phyloP scores from a whole-genome alignment of 2,329 filamentous ascomycete species.

The Magnaporthiopsis rhizophila region DNA sequence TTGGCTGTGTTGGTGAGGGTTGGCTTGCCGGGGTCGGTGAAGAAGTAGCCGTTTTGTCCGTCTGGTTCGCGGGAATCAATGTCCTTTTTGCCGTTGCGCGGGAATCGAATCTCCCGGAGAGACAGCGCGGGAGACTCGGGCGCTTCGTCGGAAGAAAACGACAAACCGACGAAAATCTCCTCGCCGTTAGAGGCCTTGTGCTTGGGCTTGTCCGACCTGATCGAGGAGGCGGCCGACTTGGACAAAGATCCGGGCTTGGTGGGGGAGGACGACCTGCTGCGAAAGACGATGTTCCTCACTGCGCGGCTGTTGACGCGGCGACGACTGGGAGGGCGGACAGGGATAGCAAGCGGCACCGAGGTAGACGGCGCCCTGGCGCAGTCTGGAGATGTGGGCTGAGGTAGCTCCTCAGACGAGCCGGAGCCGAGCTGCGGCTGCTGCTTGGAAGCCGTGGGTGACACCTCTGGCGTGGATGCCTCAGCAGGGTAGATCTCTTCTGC shows the following conservation, averaged over 20 bases:
- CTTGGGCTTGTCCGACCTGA: neutral
- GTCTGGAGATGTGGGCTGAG: neutral
- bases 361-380: neutral
- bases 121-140: neutral
- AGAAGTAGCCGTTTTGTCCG: neutral
- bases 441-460: neutral
- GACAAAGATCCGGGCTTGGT: neutral
- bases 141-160: neutral
- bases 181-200: neutral
- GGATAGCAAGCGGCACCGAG: too few species aligned
- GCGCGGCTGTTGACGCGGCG: conserved; percentile 1
- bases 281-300: neutral
- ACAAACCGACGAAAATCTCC: neutral
- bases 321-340: neutral
- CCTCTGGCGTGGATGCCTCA: neutral
- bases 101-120: neutral
- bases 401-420: too few species aligned
- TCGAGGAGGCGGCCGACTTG: neutral
- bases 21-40: neutral
- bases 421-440: neutral
- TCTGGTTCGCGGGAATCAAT: too few species aligned
- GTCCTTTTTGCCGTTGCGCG: neutral
- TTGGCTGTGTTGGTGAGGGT: neutral
- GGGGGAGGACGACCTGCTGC: neutral
- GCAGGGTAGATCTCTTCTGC: neutral